Evolutionary conservation across 2,329 filamentous ascomycete species (phyloP), one percentile per base, ranked within the genome.

Genomic region (Cordyceps cicadae): DNA sequence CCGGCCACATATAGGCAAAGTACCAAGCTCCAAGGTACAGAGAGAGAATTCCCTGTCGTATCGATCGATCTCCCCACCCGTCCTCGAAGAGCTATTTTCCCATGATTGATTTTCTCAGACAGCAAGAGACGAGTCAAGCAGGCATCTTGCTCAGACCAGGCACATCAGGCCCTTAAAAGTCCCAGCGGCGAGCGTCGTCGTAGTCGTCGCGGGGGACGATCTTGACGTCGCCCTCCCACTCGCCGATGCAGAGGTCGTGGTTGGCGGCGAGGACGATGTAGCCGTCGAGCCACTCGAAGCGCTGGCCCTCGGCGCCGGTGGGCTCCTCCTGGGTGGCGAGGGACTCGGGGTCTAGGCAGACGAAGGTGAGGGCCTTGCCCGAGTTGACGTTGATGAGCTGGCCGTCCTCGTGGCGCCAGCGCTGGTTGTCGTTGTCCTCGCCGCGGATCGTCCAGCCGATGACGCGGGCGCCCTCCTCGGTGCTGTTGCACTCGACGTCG

Each of bases 401-500:
- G 34, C 24, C 37, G 24, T 41, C 37, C 34, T 58, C 34, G 46
- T 51, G 41, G 14, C 21, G 24, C 45, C 46, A 58, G 34, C 46
- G 55, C 34, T 58, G 55, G 55, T 58, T 58, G 24, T 46, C 11
- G 55, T 43, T 51, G 55, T 41, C 46, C 5, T 58, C 55, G 3
- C 50, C 55, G 17, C 21, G 24, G 55, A 21, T 8, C 11, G 51
- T 46, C 21, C n/a, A 58, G 46, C 37, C 45, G 4, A 50, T 41
- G 34, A 58, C n/a, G 15, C 19, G 7, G 37, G 26, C 24, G 34
- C 46, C 55, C 5, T 46, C 17, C 37, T 58, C 55, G 55, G 55
- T 51, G 5, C 46, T 51, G n/a, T n/a, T 41, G 46, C 41, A 21
- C 29, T 34, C 15, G 24, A 51, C 55, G 55, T 58, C 55, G 21